A percentile compares a stretch with the other conserved stretches of the same genome.
These are phyloP conservation scores for Omphalea diandra DNA, from an alignment of 441 rosid genomes.

Conservation along the genomic window DNA sequence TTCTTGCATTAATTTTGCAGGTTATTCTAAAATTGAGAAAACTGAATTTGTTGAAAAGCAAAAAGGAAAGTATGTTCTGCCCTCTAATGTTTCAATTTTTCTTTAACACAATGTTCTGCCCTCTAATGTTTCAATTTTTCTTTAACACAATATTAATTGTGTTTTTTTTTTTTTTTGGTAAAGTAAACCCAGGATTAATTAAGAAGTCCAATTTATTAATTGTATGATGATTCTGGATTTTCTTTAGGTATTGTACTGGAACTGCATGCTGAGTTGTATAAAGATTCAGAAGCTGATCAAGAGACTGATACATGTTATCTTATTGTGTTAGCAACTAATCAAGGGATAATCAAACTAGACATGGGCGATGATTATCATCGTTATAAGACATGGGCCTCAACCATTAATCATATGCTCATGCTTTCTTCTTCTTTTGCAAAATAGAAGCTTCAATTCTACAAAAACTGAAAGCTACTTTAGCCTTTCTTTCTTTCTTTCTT, in stretches of 20 bases:
- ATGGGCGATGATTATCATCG: conserved; percentile 68
- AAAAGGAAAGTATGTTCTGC: conserved; percentile 55
- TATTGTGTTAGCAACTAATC: conserved; percentile 55
- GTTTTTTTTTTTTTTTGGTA: background rate
- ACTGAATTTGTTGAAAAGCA: conserved; percentile 64
- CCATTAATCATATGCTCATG: conserved; percentile 67
- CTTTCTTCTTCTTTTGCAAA: conserved; percentile 57
- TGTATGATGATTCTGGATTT: background rate
- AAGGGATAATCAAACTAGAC: conserved; percentile 70
- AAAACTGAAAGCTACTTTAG: conserved; percentile 31
- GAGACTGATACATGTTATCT: conserved; percentile 59
- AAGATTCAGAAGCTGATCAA: conserved; percentile 44
- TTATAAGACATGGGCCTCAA: conserved; percentile 68
- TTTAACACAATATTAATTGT: background rate
- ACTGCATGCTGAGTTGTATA: conserved; percentile 73
- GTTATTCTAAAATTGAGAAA: conserved; percentile 61
- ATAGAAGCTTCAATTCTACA: conserved; percentile 48
- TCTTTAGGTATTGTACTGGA: conserved; percentile 55
- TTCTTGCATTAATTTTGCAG: conserved; percentile 34
- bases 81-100: no score
- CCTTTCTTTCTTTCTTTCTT: no score
- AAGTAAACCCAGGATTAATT: background rate
- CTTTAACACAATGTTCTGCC: no score
- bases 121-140: background rate
- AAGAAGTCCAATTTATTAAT: background rate